Evolutionary conservation across 768 basidiomycete genomes (phyloP), one percentile per base, ranked within the genome.

Genomic region (Tremella mesenterica): DNA sequence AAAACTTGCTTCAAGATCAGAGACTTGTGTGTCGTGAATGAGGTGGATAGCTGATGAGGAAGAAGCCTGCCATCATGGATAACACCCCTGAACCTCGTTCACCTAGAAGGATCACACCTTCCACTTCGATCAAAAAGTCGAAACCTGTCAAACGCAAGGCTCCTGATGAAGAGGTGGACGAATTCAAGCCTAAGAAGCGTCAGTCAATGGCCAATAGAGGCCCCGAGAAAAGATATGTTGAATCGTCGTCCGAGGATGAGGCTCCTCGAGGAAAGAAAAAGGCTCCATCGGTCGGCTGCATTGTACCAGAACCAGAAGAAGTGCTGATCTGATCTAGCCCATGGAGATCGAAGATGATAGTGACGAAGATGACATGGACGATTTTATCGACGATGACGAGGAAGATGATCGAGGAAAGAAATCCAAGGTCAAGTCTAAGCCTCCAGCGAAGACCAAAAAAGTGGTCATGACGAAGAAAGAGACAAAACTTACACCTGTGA

Each of bases 341-440:
- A 64, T 64, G 62, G 53, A 64, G 10, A 44, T 65, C 5, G 64
- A 69, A 25, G 56, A 58, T 18, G 54, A 58, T 14, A 56, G 47
- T 8, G 53, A 57, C 34, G 50, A 50, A 27, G 36, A 52, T 20
- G 51, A 59, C 25, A 53, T 57, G 8, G 52, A 50, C 45, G 48
- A 57, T 50, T 57, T 57, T 47, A 36, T 54, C 44, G 48, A 65
- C 44, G 63, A 70, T 48, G 66, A 64, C 12, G 57, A 61, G 16
- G 56, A 63, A 28, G 54, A 57, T 10, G 57, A 59, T 26, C 20
- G 44, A 21, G 52, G 46, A 10, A 39, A 53, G 12, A 62, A 61
- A 39, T 10, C 53, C 6, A 63, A 59, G 54, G 53, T 59, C 14
- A 56, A 61, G 43, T 36, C 54, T 18, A 54, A 53, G 39, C 56